Conservation (phyloP, 495 filamentous ascomycete species). For the Penicillium egyptiacum region DNA sequence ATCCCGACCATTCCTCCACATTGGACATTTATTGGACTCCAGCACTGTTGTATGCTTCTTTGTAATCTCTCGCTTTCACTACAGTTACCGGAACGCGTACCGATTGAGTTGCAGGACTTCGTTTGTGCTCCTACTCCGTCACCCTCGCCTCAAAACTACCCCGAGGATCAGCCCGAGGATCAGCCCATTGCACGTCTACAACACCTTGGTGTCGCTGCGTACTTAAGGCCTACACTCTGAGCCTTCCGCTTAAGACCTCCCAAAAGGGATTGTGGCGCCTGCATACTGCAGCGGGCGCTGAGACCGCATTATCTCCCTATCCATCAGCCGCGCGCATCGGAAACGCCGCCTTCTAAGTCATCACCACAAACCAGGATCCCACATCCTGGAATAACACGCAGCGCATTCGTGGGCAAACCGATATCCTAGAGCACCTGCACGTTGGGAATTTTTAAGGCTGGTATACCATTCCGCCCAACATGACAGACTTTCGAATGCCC, state of each 20-base stretch:
- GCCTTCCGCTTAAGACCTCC: slow-evolving; percentile 6
- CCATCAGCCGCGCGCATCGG: slow-evolving; percentile 29
- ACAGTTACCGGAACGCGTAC: not conserved
- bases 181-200: slow-evolving; percentile 16
- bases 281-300: slow-evolving; percentile 23
- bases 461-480: slow-evolving; percentile 35
- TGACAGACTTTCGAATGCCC: slow-evolving; percentile 48
- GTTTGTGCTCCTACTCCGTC: slow-evolving; percentile 1
- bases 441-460: slow-evolving; percentile 29
- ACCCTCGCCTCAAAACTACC: slow-evolving; percentile 12
- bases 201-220: not conserved
- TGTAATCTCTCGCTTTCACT: not conserved
- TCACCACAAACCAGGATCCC: not conserved
- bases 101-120: slow-evolving; percentile 3
- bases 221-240: slow-evolving; percentile 8
- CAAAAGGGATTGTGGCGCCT: slow-evolving; percentile 14
- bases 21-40: not conserved
- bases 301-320: slow-evolving; percentile 24
- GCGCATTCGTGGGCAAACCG: slow-evolving; percentile 8
- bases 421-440: not conserved
- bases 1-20: not conserved
- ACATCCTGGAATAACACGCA: not conserved
- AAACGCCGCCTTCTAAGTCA: slow-evolving; percentile 12
- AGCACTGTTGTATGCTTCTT: not conserved
- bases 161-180: slow-evolving; percentile 1